Conservation (phyloP, 768 basidiomycete species). For the Mycena filopes region DNA sequence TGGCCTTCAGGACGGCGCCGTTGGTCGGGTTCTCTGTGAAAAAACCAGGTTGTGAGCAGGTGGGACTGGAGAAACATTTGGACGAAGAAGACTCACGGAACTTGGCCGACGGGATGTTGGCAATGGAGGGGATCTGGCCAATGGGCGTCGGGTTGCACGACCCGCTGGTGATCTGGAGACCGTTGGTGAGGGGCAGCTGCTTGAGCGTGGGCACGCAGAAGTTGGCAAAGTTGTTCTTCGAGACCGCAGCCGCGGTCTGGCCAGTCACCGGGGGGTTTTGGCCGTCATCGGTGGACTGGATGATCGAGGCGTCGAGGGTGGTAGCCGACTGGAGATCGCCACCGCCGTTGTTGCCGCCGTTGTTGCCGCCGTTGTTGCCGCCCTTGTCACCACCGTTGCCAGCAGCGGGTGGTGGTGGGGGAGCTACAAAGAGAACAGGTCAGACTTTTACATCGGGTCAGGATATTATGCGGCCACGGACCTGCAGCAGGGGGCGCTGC, state of each 20-base stretch:
- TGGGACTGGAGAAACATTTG: no score
- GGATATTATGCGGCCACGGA: no score
- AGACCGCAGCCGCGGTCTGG: slow-evolving; percentile 37
- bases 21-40: slow-evolving; percentile 45
- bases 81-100: slow-evolving; percentile 40
- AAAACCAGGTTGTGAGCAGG: no score
- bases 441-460: no score
- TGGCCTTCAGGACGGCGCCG: slow-evolving; percentile 56
- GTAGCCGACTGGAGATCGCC: background rate
- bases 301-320: background rate
- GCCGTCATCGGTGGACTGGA: background rate
- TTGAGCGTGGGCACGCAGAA: slow-evolving; percentile 54
- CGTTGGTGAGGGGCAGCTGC: slow-evolving; percentile 63
- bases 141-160: slow-evolving; percentile 70
- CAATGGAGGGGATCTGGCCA: slow-evolving; percentile 60
- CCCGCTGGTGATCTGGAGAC: slow-evolving; percentile 57
- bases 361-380: no score
- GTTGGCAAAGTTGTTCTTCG: slow-evolving; percentile 41
- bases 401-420: background rate
- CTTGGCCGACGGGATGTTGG: slow-evolving; percentile 60
- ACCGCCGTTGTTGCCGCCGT: no score
- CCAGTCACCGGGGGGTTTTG: slow-evolving; percentile 41
- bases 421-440: no score
- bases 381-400: no score
- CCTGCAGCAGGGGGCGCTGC: background rate